phyloP scores from a whole-genome alignment of 2,329 filamentous ascomycete species.

The Ophiostoma australiae region DNA sequence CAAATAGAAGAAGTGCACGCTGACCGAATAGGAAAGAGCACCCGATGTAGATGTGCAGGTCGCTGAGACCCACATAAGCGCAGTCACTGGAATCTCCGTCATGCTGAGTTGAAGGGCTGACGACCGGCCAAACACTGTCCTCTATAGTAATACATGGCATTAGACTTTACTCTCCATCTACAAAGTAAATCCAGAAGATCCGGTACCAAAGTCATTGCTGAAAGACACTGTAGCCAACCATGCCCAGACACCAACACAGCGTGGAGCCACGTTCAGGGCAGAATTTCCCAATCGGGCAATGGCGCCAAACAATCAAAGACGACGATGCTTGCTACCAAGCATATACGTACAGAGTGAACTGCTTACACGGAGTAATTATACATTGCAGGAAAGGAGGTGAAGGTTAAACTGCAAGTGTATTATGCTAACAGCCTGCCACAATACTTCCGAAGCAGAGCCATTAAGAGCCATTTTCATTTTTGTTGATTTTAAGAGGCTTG shows the following conservation, averaged over 20 bases:
- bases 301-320: slow-evolving; percentile 7
- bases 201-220: not conserved
- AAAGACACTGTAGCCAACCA: not conserved
- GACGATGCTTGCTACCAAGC: not conserved
- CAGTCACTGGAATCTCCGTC: not conserved
- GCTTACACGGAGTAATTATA: not conserved
- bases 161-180: not conserved
- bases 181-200: not conserved
- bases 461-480: not conserved
- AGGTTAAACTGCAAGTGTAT: not conserved
- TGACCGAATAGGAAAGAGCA: slow-evolving; percentile 9
- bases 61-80: not conserved
- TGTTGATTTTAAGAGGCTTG: not conserved
- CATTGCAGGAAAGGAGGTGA: not conserved
- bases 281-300: not conserved
- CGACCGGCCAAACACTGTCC: not conserved
- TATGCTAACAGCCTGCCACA: not conserved
- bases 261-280: slow-evolving; percentile 1
- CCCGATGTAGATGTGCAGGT: not conserved
- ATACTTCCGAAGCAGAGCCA: slow-evolving; percentile 3
- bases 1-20: not conserved
- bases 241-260: not conserved
- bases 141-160: not conserved
- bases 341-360: not conserved
- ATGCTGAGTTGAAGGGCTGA: no score